A percentile compares a stretch with the other conserved stretches of the same genome.
Conservation (phyloP, 1,284 basidiomycete species). For the Ceratobasidium sp. region DNA sequence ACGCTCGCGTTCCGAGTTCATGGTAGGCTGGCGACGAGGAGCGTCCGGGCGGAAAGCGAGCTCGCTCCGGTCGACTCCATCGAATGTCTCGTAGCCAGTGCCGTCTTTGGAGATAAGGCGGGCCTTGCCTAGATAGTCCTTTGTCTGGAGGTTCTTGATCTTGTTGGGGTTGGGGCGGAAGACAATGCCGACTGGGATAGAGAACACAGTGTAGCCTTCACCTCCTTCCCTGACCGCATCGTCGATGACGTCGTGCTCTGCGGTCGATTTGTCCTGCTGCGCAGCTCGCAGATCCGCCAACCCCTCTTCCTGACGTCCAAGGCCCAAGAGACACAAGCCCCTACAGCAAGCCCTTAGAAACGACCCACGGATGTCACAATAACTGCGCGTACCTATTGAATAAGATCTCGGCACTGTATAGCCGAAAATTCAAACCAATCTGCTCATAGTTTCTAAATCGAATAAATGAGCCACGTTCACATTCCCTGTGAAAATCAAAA, state of each 20-base stretch:
- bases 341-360: conserved; percentile 37
- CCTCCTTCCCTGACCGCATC: conserved; percentile 83
- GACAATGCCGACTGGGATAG: conserved; percentile 85
- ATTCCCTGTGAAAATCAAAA: background rate
- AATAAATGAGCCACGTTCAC: too few relatives aligned
- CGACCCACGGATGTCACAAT: background rate
- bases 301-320: conserved; percentile 71
- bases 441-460: conserved; percentile 80
- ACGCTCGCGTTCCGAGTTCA: background rate
- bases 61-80: conserved; percentile 65
- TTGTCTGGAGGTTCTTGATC: conserved; percentile 80
- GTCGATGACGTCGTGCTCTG: conserved; percentile 88
- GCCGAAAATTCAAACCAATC: conserved; percentile 85
- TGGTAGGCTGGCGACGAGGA: too few relatives aligned
- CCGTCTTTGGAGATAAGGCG: conserved; percentile 83
- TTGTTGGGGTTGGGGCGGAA: conserved; percentile 89
- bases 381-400: conserved; percentile 71
- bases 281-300: conserved; percentile 77
- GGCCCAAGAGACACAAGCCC: conserved; percentile 72
- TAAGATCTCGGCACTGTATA: conserved; percentile 85
- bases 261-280: conserved; percentile 72
- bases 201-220: conserved; percentile 85
- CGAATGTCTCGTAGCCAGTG: conserved; percentile 77
- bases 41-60: conserved; percentile 16
- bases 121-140: conserved; percentile 91